Evolutionary conservation across 2,329 filamentous ascomycete genomes (phyloP), one percentile per base, ranked within the genome.

Genomic region (Alternaria novae-zelandiae): DNA sequence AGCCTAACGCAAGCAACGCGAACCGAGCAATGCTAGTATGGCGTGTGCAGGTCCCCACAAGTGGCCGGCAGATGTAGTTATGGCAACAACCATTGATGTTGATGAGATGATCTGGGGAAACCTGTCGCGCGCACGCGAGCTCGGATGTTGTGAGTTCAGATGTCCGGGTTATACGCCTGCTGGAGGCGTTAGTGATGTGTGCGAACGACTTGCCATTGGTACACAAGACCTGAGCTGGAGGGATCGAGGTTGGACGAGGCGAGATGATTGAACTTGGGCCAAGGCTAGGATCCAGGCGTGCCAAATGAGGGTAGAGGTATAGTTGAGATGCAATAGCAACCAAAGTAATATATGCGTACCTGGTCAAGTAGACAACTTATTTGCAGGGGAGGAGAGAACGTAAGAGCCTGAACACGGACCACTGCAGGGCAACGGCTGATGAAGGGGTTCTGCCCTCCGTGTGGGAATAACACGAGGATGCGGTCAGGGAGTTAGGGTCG

Each of bases 301-400:
- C 47, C 49, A 59, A 65, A 59, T 32, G 59, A 62, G 57, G 59
- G 61, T 55, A 67, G 32, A 65, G 60, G 54, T 60, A 64, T 68
- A 70, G 63, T 65, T 68, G 67, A 71, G 64, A 62, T 62, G 69
- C 61, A 68, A 72, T 63, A 68, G 70, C 64, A 60, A 59, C 50
- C 63, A 66, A 67, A 62, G 69, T 68, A 72, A 71, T 75, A 76
- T 76, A 74, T 69, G 72, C 75, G 68, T 70, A 78, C 76, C 72
- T 75, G 57, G 63, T 71, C 70, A 69, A 61, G 65, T 53, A 69
- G 68, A 67, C 69, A 69, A 67, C 61, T 69, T 68, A 68, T 64
- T 67, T 59, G 63, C 69, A 66, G 67, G 61, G 65, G 57, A 67
- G 67, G 57, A 68, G 63, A 71, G 73, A 65, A 73, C 67, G 72